Evolutionary conservation across 257 asterid species (phyloP).

Genomic region (Primulina eburnea): DNA sequence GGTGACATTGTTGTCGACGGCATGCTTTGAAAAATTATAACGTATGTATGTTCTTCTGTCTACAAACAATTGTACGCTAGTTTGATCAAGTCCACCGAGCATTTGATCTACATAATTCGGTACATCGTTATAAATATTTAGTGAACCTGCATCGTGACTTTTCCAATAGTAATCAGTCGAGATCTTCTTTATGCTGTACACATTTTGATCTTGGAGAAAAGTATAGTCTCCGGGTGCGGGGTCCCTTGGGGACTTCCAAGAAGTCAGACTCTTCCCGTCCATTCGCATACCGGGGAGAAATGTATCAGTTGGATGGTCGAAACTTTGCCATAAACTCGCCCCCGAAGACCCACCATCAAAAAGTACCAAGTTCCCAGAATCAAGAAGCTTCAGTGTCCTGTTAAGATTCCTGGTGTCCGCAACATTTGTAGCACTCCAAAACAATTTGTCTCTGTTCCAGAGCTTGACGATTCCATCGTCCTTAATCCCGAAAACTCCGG

Average conservation of each 20-base stretch:
- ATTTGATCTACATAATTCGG: background rate
- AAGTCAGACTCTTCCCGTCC: constrained; percentile 11
- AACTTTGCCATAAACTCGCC: constrained; percentile 41
- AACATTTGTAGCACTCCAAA: background rate
- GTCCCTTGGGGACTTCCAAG: constrained; percentile 26
- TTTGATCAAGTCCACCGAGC: background rate
- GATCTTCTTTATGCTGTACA: constrained; percentile 1
- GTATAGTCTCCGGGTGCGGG: constrained; percentile 20
- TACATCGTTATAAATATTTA: background rate
- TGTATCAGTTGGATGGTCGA: constrained; percentile 36
- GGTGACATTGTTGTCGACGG: background rate
- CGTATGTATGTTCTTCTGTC: too few relatives aligned
- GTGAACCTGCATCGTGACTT: constrained; percentile 19
- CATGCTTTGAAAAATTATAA: background rate
- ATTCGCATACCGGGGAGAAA: constrained; percentile 47
- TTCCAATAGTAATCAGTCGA: constrained; percentile 21
- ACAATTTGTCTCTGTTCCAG: background rate
- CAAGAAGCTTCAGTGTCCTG: constrained; percentile 33
- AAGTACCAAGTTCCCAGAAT: constrained; percentile 46
- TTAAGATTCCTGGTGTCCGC: background rate
- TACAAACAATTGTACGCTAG: background rate
- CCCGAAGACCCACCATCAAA: constrained; percentile 27
- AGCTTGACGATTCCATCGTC: constrained; percentile 36
- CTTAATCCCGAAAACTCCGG: constrained; percentile 21
- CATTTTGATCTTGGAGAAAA: constrained; percentile 23